Evolutionary conservation across 2,329 filamentous ascomycete species (phyloP), one percentile per base, ranked within the genome.

Genomic region (Pseudocercospora pini-densiflorae): DNA sequence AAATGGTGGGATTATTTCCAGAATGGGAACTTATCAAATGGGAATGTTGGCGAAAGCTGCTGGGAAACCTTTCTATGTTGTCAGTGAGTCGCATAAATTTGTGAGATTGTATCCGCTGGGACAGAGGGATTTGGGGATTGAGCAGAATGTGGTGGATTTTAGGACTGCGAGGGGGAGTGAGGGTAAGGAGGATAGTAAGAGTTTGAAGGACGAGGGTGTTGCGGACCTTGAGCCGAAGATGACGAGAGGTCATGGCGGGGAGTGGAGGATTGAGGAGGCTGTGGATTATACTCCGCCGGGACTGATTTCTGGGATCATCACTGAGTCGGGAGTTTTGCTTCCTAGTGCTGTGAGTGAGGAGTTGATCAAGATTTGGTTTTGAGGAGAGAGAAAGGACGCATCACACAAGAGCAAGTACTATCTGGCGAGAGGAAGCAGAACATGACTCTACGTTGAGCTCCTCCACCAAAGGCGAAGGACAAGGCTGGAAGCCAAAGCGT

Each of bases 71-170:
- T 92, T 98, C 73, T 97, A 96, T 75, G 93, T 97, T 19, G 93
- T 95, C 5, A 91, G 91, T 0, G 95, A 99, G 82, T 96, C 92
- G 74, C 95, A 99, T 84, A 99, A 99, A 81, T 97, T 99, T 77
- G 93, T 96, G 54, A 87, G 93, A 74, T 86, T 95, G 63, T 95
- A 94, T 74, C 92, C 94, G 1, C 82, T 95, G 23, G 89, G 90
- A 69, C 93, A 97, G 79, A 88, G 90, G 66, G 92, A 95, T 76
- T 82, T 97, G 65, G 92, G 92, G 0, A 89, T 97, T 71, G 87
- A 90, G 76, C 93, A 97, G 79, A 86, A 88, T 36, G 86, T 96
- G 14, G 84, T 95, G 66, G 88, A 92, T 58, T 96, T 95, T 77
- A 85, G 84, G 72, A 88, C 87, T 5, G 82, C 84, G 12, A 78